Conservation (phyloP, 2,329 filamentous ascomycete species). For the Trichoderma breve region DNA sequence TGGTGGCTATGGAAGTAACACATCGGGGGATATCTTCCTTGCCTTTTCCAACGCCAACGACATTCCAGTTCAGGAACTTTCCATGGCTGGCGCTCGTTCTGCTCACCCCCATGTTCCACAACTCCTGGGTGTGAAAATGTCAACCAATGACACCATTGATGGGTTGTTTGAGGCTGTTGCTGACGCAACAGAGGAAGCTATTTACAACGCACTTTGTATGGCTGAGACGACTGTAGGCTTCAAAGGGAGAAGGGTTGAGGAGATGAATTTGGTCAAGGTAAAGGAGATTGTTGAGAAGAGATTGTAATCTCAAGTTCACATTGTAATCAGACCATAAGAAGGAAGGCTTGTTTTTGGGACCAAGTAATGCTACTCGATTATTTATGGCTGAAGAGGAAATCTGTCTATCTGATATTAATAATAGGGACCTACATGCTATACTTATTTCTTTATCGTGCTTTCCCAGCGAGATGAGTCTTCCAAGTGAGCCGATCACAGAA, state of each 20-base stretch:
- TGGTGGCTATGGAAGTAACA: conserved; percentile 60
- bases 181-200: conserved; percentile 63
- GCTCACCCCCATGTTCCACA: background rate
- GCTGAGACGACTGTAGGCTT: conserved; percentile 57
- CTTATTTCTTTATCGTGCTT: background rate
- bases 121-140: conserved; percentile 22
- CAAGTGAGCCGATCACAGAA: background rate
- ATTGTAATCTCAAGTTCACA: background rate
- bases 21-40: conserved; percentile 65
- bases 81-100: background rate
- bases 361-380: background rate
- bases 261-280: conserved; percentile 46
- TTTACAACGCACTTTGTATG: conserved; percentile 63
- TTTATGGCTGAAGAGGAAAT: background rate
- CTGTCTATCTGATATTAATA: background rate
- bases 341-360: background rate
- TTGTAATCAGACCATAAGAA: background rate
- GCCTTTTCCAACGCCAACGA: conserved; percentile 63
- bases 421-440: background rate
- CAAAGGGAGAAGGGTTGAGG: conserved; percentile 48
- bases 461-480: background rate
- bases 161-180: conserved; percentile 60
- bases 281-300: conserved; percentile 46
- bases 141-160: conserved; percentile 60
- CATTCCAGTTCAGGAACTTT: conserved; percentile 38